Percentiles rank a stretch among this genome's conserved stretches.
phyloP scores from a whole-genome alignment of 2,329 filamentous ascomycete genomes.

The Pleomassaria siparia region DNA sequence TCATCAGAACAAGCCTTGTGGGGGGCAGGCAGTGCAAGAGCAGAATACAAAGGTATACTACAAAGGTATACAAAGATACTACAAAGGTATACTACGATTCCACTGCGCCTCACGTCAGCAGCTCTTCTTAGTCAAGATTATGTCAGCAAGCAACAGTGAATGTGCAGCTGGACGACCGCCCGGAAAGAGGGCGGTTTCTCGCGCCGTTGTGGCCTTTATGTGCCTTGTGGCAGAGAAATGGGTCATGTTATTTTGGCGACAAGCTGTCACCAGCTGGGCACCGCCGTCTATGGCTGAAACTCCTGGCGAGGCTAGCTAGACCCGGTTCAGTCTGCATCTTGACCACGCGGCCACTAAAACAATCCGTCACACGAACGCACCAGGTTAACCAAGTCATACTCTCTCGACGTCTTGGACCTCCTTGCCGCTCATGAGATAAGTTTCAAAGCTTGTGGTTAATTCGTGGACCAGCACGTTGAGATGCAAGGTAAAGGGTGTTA shows the following conservation, averaged over 20 bases:
- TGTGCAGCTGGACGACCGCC: too few relatives aligned
- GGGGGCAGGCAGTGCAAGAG: too few relatives aligned
- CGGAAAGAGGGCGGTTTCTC: too few relatives aligned
- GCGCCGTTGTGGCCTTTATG: too few relatives aligned
- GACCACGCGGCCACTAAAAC: neutral
- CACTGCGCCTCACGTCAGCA: too few relatives aligned
- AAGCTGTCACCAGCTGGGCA: neutral
- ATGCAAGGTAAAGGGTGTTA: neutral
- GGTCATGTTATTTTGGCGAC: neutral
- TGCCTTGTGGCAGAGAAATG: too few relatives aligned
- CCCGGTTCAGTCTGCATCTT: neutral
- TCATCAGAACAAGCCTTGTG: too few relatives aligned
- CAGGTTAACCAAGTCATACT: neutral
- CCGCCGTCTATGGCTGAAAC: slow-evolving; percentile 4
- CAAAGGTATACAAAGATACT: too few relatives aligned
- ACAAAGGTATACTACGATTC: too few relatives aligned
- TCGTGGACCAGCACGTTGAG: neutral
- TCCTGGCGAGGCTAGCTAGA: neutral
- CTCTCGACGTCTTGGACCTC: neutral
- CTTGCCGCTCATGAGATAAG: neutral
- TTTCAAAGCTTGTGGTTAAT: neutral
- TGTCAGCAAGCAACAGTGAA: too few relatives aligned
- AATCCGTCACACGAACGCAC: neutral
- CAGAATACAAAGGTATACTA: too few relatives aligned
- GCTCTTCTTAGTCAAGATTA: too few relatives aligned